Conservation (phyloP, 495 filamentous ascomycete genomes). For the Tricharina praecox region DNA sequence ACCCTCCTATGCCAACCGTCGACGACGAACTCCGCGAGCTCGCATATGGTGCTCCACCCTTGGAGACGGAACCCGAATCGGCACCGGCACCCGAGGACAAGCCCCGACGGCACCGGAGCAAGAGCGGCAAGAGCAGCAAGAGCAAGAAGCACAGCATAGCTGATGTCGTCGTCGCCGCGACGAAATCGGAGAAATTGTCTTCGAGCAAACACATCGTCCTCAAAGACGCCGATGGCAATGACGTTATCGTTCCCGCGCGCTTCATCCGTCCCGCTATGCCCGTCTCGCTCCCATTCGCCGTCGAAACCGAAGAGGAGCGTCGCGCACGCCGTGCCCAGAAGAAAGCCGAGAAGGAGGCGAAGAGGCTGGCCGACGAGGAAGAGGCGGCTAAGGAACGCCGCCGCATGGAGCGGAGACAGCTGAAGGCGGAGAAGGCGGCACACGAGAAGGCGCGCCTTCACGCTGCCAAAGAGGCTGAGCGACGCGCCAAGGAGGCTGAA, state of each 20-base stretch:
- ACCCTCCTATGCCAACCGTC: constrained; percentile 1
- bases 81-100: neutral
- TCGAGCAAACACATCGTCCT: neutral
- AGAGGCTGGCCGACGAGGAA: neutral
- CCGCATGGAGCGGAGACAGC: neutral
- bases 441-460: constrained; percentile 1
- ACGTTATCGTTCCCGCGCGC: neutral
- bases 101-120: neutral
- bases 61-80: neutral
- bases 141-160: constrained; percentile 1
- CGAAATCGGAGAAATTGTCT: no score
- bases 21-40: neutral
- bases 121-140: no score
- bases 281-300: neutral
- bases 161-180: neutral
- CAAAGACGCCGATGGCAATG: constrained; percentile 1
- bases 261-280: neutral
- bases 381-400: neutral
- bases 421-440: neutral
- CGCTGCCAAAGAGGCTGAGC: constrained; percentile 1
- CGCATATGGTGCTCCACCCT: neutral
- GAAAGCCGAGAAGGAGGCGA: neutral
- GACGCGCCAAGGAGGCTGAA: neutral
- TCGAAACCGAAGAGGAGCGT: neutral
- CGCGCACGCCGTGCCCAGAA: neutral